phyloP scores from a whole-genome alignment of 202 grass and related monocot species.

The Schoenoplectus triqueter region DNA sequence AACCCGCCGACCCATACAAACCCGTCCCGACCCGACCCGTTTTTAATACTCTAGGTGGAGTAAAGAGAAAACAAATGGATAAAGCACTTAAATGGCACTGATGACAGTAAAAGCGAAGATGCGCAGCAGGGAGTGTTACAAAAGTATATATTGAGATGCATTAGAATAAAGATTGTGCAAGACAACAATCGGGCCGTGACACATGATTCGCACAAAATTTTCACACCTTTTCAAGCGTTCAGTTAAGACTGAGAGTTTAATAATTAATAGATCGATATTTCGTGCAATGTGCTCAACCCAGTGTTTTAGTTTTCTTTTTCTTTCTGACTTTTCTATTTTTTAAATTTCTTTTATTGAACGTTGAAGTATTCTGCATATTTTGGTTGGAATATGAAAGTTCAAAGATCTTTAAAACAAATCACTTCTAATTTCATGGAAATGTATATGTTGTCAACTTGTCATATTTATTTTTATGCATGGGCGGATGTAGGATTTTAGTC shows the following conservation, averaged over 20 bases:
- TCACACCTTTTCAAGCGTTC: background rate
- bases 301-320: background rate
- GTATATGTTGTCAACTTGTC: too few relatives aligned
- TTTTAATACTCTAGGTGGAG: too few relatives aligned
- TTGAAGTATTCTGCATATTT: background rate
- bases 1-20: too few relatives aligned
- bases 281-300: constrained; percentile 2
- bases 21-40: too few relatives aligned
- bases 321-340: background rate
- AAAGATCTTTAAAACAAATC: background rate
- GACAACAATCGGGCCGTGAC: background rate
- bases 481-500: too few relatives aligned
- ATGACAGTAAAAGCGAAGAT: too few relatives aligned
- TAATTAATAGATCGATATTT: background rate
- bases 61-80: too few relatives aligned
- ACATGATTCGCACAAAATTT: background rate
- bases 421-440: too few relatives aligned
- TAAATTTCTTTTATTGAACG: background rate
- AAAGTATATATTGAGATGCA: background rate
- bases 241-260: constrained; percentile 7
- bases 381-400: background rate
- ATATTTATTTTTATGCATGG: too few relatives aligned
- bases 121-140: background rate
- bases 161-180: background rate
- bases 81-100: too few relatives aligned